phyloP scores from a whole-genome alignment of 108 stramenopile species.

The Nitzschia putrida region DNA sequence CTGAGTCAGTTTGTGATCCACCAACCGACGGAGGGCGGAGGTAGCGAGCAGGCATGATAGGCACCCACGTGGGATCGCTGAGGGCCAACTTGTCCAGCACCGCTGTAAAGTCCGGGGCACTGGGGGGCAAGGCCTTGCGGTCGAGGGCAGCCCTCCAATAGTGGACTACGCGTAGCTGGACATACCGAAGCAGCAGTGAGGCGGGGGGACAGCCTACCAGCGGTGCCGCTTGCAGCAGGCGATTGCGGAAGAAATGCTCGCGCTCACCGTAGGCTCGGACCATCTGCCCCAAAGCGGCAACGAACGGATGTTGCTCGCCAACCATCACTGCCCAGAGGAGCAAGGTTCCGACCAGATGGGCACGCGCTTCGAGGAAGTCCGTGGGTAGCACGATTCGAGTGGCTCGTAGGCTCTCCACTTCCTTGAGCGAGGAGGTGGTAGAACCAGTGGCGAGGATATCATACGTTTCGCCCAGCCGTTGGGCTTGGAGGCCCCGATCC shows the following conservation, averaged over 20 bases:
- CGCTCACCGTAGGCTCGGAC: background rate
- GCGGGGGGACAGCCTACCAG: background rate
- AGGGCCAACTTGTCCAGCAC: background rate
- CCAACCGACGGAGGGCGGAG: background rate
- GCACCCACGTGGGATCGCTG: background rate
- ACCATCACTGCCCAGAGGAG: constrained; percentile 4
- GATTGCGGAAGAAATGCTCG: background rate
- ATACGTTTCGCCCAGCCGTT: background rate
- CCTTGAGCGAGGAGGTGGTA: background rate
- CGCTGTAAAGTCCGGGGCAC: background rate
- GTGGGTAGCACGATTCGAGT: background rate
- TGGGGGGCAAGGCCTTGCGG: background rate
- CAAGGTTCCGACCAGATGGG: background rate
- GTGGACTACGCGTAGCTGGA: background rate
- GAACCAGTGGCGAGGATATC: background rate
- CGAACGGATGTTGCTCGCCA: constrained; percentile 2
- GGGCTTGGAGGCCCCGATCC: constrained; percentile 1
- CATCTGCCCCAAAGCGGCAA: background rate
- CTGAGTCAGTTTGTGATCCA: too few species aligned
- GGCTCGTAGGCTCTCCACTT: background rate
- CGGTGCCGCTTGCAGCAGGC: background rate
- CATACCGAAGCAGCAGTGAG: background rate
- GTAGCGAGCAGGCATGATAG: background rate
- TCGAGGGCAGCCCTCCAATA: background rate
- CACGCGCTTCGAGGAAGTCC: constrained; percentile 2